Base-by-base conservation (phyloP, 2,329 filamentous ascomycete species). In the Stromatinia cepivora region DNA sequence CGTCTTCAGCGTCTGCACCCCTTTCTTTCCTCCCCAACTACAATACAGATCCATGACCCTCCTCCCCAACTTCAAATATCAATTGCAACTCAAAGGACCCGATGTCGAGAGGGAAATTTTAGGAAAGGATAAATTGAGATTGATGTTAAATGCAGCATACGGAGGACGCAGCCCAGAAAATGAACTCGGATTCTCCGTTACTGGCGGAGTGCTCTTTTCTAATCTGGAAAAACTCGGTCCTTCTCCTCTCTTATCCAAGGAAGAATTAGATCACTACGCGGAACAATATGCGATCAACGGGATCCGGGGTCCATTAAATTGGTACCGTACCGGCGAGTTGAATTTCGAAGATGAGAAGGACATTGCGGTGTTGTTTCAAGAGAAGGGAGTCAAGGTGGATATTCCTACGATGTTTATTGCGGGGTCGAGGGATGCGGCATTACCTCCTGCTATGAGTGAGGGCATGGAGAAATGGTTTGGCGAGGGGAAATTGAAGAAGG, bases 1-100 rank as follows among this genome's bases (percentile, higher is more conserved):
- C 75, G 83, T 97, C 71, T 94, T 97, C 82, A 87, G 87, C 73
- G 82, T 97, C 71, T 95, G 92, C 81, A 94, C 92, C 39, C 92
- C 94, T 0, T 97, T 90, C 79, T 76, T 76, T 4, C 79, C 86
- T 3, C 90, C 91, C 0, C 74, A 75, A 70, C 82, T 78, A 67
- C 79, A 78, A 31, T 92, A 82, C 76, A 72, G 86, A 22, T 81
- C 88, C 1, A 81, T 90, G 56, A 81, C 78, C 73, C 76, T 78
- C 28, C 75, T 92, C 53, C 88, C 89, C 56, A 90, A 91, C 76
- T 94, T 96, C 77, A 84, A 81, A 20, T 99, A 99, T 80, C 94
- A 97, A 83, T 78, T 95, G 58, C 92, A 97, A 73, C 86, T 97
- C 65, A 86, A 84, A 0, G 88, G 89, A 28, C 87, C 88, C 0